phyloP scores from a whole-genome alignment of 208 protist genomes.

The Acanthamoeba royreba region DNA sequence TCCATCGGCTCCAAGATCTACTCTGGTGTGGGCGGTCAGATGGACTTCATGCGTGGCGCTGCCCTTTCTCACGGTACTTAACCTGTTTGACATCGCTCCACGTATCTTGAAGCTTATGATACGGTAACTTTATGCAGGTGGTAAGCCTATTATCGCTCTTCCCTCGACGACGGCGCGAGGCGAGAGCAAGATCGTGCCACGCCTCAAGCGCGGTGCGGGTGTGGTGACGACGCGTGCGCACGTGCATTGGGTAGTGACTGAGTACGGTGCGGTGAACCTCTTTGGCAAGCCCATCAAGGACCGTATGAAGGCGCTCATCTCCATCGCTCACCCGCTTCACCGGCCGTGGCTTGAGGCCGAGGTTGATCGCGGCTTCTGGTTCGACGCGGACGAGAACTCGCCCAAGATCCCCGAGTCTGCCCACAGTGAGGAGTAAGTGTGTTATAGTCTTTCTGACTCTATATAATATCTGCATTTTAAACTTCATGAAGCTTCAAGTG shows the following conservation, averaged over 20 bases:
- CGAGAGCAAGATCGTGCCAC: slow-evolving; percentile 56
- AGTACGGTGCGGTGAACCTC: slow-evolving; percentile 66
- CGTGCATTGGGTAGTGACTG: slow-evolving; percentile 67
- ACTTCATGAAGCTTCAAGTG: too few relatives aligned
- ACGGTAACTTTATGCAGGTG: neutral
- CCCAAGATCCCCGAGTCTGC: slow-evolving; percentile 1
- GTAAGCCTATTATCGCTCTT: slow-evolving; percentile 65
- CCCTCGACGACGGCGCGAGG: slow-evolving; percentile 53
- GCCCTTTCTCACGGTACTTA: slow-evolving; percentile 43
- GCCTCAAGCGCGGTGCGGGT: slow-evolving; percentile 56
- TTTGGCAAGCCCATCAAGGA: slow-evolving; percentile 64
- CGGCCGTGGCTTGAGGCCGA: neutral
- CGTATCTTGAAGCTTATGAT: neutral
- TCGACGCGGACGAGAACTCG: neutral
- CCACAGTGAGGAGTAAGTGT: neutral
- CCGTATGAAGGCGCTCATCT: slow-evolving; percentile 59
- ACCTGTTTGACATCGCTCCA: neutral
- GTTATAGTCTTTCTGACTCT: too few relatives aligned
- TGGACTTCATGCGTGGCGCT: slow-evolving; percentile 68
- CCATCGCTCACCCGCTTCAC: slow-evolving; percentile 58
- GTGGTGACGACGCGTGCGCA: slow-evolving; percentile 59
- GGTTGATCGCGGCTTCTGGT: neutral
- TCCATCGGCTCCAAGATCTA: slow-evolving; percentile 61
- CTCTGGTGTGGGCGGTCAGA: slow-evolving; percentile 70
- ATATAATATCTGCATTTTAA: too few relatives aligned